These are phyloP conservation scores for Rhododendron griersonianum DNA, from an alignment of 148 eudicot genomes.

Conservation along the genomic window DNA sequence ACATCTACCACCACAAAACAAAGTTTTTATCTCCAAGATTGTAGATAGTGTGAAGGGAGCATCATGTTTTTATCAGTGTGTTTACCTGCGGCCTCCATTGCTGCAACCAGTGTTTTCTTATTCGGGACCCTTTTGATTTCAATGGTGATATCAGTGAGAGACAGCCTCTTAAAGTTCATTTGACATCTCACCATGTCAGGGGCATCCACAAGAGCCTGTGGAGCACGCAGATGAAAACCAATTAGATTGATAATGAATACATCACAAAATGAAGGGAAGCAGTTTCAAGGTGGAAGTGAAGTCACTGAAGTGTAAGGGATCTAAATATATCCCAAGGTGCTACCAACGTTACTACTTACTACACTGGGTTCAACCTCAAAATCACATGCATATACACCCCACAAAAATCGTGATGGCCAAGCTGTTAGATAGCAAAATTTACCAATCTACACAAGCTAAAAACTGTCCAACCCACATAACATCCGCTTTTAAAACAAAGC, in stretches of 20 bases:
- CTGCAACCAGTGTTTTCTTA: conserved; percentile 64
- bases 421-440: neutral
- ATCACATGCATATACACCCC: neutral
- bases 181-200: conserved; percentile 69
- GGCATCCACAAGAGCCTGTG: conserved; percentile 62
- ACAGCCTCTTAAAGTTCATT: conserved; percentile 64
- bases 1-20: conserved; percentile 32
- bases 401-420: neutral
- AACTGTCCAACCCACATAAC: neutral
- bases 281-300: neutral
- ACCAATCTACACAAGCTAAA: neutral
- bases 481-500: neutral
- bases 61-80: neutral
- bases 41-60: neutral
- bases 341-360: too few relatives aligned
- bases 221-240: neutral
- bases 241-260: neutral
- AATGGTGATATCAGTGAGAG: conserved; percentile 55
- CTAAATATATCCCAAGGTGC: neutral
- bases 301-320: neutral
- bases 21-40: neutral
- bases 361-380: neutral
- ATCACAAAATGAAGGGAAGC: neutral
- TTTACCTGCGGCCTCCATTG: conserved; percentile 81
- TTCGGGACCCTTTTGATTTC: conserved; percentile 63